Conservation (phyloP, 1,284 basidiomycete species). For the Cutaneotrichosporon cutaneum region DNA sequence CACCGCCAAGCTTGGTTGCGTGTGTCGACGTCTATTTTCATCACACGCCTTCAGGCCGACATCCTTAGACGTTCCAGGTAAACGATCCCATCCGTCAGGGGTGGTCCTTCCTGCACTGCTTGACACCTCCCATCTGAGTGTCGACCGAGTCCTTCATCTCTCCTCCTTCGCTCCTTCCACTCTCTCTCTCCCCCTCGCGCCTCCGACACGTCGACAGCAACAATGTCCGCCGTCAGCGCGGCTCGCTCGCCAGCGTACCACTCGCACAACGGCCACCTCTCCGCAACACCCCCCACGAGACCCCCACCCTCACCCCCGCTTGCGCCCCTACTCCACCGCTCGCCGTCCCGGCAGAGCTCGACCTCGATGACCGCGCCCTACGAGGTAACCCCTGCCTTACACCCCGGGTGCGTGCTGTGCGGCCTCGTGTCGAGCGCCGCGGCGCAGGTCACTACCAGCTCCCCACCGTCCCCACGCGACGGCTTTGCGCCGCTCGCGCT, state of each 20-base stretch:
- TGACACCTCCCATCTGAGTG: neutral
- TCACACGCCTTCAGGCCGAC: neutral
- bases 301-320: neutral
- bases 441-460: conserved; percentile 9
- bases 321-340: neutral
- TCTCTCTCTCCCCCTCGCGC: neutral
- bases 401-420: conserved; percentile 40
- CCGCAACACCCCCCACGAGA: neutral
- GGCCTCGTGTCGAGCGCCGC: conserved; percentile 31
- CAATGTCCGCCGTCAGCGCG: conserved; percentile 4
- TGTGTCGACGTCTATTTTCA: too few species aligned
- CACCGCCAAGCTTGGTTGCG: too few species aligned
- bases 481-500: conserved; percentile 10
- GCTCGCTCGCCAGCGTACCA: neutral
- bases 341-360: conserved; percentile 1
- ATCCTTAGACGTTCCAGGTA: too few species aligned
- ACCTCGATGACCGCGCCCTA: neutral
- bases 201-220: neutral
- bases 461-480: conserved; percentile 12
- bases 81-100: neutral
- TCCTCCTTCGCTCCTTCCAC: neutral
- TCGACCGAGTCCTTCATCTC: neutral
- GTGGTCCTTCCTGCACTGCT: too few species aligned
- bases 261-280: neutral
- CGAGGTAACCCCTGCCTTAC: conserved; percentile 3